phyloP scores from a whole-genome alignment of 371 early-diverging fungal species.

The Globomyces sp. region DNA sequence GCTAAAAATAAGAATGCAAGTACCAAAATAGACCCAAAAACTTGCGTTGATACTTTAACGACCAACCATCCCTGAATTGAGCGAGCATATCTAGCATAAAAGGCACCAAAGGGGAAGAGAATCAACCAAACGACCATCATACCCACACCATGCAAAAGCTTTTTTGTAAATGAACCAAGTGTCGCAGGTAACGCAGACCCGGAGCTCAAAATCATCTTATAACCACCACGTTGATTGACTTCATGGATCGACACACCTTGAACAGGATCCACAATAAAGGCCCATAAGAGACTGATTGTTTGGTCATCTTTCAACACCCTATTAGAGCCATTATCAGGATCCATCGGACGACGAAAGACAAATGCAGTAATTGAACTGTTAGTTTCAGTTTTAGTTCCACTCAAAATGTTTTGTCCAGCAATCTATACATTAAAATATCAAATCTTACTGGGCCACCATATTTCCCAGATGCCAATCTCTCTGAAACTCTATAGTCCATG shows the following conservation, averaged over 20 bases:
- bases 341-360: conserved; percentile 11
- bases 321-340: conserved; percentile 21
- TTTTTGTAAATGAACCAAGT: background rate
- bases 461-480: no score
- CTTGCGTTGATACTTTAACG: conserved; percentile 33
- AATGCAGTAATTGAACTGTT: background rate
- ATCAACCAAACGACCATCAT: conserved; percentile 37
- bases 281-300: conserved; percentile 28
- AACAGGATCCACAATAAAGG: conserved; percentile 24
- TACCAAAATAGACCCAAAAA: conserved; percentile 18
- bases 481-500: background rate
- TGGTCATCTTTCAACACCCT: conserved; percentile 9
- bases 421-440: no score
- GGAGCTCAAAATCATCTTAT: conserved; percentile 5
- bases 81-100: conserved; percentile 35
- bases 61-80: conserved; percentile 28
- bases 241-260: conserved; percentile 18
- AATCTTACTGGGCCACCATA: no score
- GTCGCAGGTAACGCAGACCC: background rate
- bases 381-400: no score
- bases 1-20: conserved; percentile 1
- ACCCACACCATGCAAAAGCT: conserved; percentile 34
- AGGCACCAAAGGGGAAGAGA: conserved; percentile 34
- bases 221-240: conserved; percentile 14
- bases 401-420: no score